Base-by-base conservation (phyloP, 1,284 basidiomycete species). In the Mixia osmundae region DNA sequence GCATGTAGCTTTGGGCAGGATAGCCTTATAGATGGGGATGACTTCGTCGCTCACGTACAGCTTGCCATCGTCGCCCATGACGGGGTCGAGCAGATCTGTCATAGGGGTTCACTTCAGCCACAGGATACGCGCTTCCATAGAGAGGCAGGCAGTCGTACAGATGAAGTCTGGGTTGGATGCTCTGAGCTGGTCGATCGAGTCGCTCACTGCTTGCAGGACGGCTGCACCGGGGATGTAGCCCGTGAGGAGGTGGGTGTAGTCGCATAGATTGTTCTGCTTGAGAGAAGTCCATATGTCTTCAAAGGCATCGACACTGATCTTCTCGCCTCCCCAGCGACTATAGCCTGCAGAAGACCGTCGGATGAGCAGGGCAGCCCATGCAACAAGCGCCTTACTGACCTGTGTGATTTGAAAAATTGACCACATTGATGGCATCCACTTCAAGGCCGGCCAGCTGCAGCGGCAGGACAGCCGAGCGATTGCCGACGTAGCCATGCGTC, bases 361-460 rank as follows among this genome's bases (percentile, higher is more conserved):
- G 7, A 12, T 4, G n/a, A 25, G 20, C 26, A 24, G 16, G 24
- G 21, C n/a, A 29, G 20, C 14, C 24, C 30, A 25, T 27, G 10
- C 15, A 11, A 25, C 16, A 10, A 18, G 28, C 1, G 14, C 15
- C 12, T 10, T 8, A 27, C 66, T 37, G 39, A 74, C 85, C 85
- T 4, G 83, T 71, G 55, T 99, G 89, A 50, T 97, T 99, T 11
- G 77, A 79, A 47, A 63, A 66, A 64, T 68, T 68, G 31, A 95
- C 89, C 0, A 22, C 18, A 15, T 95, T 94, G 27, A 94, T 68
- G 18, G 80, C 82, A 61, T 97, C 89, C 27, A 95, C 85, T 47
- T 97, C 85, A 59, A 78, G 95, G 18, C 85, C 89, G 30, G 95
- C 67, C 42, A 80, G 73, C 57, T 95, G 87, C 11, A 95, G 65